Evolutionary conservation across 768 basidiomycete species (phyloP).

Genomic region (Hortiboletus flavorubellus): DNA sequence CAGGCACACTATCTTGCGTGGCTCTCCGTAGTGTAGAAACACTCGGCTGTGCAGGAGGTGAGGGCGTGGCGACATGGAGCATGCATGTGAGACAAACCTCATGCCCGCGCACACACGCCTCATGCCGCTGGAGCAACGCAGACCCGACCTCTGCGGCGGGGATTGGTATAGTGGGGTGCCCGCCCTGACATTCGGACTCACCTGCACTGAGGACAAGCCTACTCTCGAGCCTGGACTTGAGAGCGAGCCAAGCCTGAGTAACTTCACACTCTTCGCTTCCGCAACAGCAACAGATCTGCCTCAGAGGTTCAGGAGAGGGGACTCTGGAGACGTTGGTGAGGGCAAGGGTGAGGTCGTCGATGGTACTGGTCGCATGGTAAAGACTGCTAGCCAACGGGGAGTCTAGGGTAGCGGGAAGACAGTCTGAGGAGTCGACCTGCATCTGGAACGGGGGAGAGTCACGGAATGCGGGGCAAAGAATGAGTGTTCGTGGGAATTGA

Average conservation of each 20-base stretch:
- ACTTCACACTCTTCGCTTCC: constrained; percentile 63
- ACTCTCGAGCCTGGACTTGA: constrained; percentile 71
- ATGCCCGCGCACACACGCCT: constrained; percentile 75
- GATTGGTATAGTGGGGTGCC: constrained; percentile 3
- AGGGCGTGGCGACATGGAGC: constrained; percentile 9
- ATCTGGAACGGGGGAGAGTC: constrained; percentile 17
- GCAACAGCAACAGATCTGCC: constrained; percentile 60
- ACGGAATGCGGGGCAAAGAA: constrained; percentile 1
- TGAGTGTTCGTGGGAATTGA: constrained; percentile 16
- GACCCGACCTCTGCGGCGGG: constrained; percentile 74
- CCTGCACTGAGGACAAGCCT: constrained; percentile 83
- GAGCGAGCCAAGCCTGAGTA: constrained; percentile 55
- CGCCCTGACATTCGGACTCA: constrained; percentile 37
- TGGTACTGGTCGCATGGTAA: constrained; percentile 53
- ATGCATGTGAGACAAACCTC: constrained; percentile 44
- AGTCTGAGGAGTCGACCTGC: constrained; percentile 21
- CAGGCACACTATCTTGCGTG: constrained; percentile 11
- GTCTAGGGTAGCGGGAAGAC: constrained; percentile 45
- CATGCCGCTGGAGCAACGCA: constrained; percentile 81
- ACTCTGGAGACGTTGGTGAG: constrained; percentile 68
- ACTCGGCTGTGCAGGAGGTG: constrained; percentile 16
- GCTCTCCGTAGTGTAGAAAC: constrained; percentile 12
- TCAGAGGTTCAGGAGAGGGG: constrained; percentile 66
- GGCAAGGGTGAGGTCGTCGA: constrained; percentile 78
- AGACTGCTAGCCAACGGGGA: constrained; percentile 51